Evolutionary conservation across 2,329 filamentous ascomycete species (phyloP), one percentile per base, ranked within the genome.

Genomic region (Stagonosporopsis vannaccii): DNA sequence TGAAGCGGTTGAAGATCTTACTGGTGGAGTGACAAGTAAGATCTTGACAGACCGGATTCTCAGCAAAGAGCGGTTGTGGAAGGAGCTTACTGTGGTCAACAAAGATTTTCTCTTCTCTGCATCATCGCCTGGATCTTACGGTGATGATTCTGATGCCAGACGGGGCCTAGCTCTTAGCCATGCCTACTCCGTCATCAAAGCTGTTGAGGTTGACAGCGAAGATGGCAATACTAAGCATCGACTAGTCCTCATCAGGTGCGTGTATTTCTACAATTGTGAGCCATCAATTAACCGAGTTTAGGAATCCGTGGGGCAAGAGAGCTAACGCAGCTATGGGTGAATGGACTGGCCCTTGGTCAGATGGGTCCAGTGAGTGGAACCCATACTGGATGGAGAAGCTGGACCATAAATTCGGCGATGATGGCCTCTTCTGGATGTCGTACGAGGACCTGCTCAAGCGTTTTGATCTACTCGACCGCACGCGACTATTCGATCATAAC

Each of bases 361-460:
- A 95, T 67, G 91, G 91, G 0, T 91, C 88, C 13, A 89, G 90
- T 65, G 87, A 94, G 74, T 96, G 91, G 91, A 94, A 89, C 1
- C 81, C 89, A 0, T 88, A 92, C 62, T 91, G 89, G 84, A 85
- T 94, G 74, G 76, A 86, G 49, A 86, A 88, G 62, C 81, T 94
- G 0, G 80, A 82, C 36, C 89, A 93, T 69, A 85, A 82, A 19
- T 93, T 93, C 65, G 89, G 89, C 28, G 88, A 91, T 62, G 90
- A 93, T 65, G 90, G 90, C 6, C 58, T 85, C 25, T 86, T 87
- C 70, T 87, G 84, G 83, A 86, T 87, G 58, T 81, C 80, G 1
- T 87, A 85, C 61, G 76, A 82, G 6, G 85, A 87, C 53, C 77
- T 87, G 23, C 76, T 85, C 3, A 80, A 78, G 53, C 81, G 84